These are phyloP conservation scores for Sisymbrium altissimum DNA, from an alignment of 345 rosid genomes.

Conservation along the genomic window DNA sequence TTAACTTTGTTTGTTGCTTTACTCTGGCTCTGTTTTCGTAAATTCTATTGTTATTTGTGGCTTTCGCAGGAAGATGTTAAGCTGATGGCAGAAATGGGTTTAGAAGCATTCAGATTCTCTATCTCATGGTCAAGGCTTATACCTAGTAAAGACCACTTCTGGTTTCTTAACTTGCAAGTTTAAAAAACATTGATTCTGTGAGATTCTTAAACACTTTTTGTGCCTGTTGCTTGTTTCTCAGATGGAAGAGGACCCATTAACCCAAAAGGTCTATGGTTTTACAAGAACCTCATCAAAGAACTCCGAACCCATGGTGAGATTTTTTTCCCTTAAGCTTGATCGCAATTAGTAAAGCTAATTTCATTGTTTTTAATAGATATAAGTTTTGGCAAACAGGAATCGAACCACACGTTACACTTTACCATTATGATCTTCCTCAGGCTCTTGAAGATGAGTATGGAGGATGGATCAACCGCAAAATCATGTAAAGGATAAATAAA, in stretches of 20 bases:
- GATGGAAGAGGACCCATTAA: conserved; percentile 70
- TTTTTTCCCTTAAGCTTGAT: not conserved
- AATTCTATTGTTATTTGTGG: not conserved
- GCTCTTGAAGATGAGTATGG: conserved; percentile 78
- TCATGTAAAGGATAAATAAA: conserved; percentile 40
- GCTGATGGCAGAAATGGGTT: conserved; percentile 58
- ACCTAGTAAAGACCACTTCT: conserved; percentile 41
- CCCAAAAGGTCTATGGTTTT: conserved; percentile 52
- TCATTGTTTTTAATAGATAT: not conserved
- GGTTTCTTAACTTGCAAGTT: not conserved
- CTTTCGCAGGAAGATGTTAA: conserved; percentile 65
- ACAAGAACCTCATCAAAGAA: conserved; percentile 57
- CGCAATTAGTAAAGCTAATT: not conserved
- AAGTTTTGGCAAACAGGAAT: not conserved
- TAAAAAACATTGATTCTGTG: not conserved
- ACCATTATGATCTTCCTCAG: conserved; percentile 31
- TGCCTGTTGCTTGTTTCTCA: conserved; percentile 15
- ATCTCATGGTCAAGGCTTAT: conserved; percentile 84
- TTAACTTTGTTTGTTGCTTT: not conserved
- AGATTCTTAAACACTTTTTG: not conserved
- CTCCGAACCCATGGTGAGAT: conserved; percentile 42
- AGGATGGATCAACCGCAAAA: conserved; percentile 55
- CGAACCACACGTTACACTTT: conserved; percentile 4
- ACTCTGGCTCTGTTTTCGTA: not conserved
- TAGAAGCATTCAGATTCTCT: conserved; percentile 72